Percentiles rank a stretch among this genome's conserved stretches.
phyloP scores from a whole-genome alignment of 2,329 filamentous ascomycete genomes.

The Pseudogymnoascus sp. region DNA sequence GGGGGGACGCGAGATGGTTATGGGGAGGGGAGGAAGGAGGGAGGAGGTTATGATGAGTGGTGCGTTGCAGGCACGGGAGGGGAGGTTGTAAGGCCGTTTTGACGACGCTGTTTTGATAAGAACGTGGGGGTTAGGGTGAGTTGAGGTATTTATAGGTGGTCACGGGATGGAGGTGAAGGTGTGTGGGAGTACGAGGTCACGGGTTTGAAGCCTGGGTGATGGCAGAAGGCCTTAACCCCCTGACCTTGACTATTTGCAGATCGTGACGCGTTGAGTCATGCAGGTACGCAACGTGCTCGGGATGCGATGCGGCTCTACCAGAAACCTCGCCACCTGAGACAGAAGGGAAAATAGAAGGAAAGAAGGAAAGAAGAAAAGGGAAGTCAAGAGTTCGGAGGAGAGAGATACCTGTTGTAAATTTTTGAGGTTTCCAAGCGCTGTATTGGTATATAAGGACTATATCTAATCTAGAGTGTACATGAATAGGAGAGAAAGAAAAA shows the following conservation, averaged over 20 bases:
- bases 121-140: background rate
- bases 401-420: background rate
- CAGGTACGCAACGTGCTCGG: background rate
- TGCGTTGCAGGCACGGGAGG: background rate
- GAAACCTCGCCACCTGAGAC: background rate
- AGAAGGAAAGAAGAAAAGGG: background rate
- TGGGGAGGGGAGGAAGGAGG: constrained; percentile 16
- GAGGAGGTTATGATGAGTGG: constrained; percentile 10
- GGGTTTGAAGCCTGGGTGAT: background rate
- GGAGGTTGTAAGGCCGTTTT: background rate
- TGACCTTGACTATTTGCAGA: background rate
- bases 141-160: background rate
- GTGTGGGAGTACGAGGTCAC: background rate
- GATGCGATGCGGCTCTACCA: background rate
- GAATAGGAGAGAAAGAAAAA: background rate
- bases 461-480: background rate
- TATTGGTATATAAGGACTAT: background rate
- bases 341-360: background rate
- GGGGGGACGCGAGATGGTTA: constrained; percentile 28
- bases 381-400: background rate
- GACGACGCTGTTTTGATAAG: no score
- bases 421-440: background rate
- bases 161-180: background rate
- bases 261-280: background rate
- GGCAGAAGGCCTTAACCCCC: background rate